Conservation (phyloP, 345 rosid species). For the Erodium maritimum region DNA sequence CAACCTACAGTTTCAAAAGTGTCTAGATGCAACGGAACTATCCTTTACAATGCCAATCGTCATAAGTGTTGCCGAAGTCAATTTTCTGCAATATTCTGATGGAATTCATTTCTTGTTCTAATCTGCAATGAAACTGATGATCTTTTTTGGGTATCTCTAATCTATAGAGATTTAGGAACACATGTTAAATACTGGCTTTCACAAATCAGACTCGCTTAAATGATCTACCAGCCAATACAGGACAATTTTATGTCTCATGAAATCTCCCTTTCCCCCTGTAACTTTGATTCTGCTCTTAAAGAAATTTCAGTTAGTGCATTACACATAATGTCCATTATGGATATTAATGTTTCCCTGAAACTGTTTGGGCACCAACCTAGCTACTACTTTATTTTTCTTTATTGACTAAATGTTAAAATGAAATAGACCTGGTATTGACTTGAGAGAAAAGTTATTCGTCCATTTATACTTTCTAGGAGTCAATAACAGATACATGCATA, state of each 20-base stretch:
- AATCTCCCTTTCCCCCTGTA: background rate
- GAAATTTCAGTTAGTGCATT: background rate
- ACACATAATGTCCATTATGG: background rate
- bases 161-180: too few species aligned
- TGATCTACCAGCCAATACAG: background rate
- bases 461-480: constrained; percentile 12
- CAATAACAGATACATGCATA: constrained; percentile 17
- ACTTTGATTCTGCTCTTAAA: background rate
- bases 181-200: background rate
- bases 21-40: background rate
- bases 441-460: background rate
- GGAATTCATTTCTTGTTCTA: background rate
- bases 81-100: background rate
- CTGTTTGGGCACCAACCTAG: background rate
- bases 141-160: background rate
- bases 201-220: background rate
- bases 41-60: background rate
- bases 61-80: background rate
- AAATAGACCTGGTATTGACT: background rate
- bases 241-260: background rate
- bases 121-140: background rate
- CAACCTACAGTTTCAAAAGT: too few species aligned
- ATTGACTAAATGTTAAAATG: background rate
- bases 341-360: background rate
- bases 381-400: background rate